Conservation (phyloP, 495 filamentous ascomycete genomes). For the Chaetomidium leptoderma region DNA sequence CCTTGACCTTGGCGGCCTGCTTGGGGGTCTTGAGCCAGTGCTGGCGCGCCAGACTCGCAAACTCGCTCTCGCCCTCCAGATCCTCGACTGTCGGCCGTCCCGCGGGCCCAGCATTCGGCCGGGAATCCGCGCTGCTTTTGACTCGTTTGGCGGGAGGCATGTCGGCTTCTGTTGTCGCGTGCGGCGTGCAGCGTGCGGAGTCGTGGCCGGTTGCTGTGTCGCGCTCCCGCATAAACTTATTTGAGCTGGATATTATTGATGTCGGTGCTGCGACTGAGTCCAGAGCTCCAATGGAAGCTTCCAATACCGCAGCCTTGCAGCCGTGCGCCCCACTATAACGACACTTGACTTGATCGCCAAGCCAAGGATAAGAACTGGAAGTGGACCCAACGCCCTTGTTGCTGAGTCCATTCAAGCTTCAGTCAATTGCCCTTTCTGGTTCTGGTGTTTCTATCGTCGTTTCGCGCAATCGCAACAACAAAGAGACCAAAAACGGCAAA, state of each 20-base stretch:
- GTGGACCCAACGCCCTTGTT: background rate
- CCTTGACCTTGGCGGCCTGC: slow-evolving; percentile 54
- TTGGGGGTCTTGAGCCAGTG: slow-evolving; percentile 72
- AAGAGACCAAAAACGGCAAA: background rate
- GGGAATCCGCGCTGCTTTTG: slow-evolving; percentile 41
- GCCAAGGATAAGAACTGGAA: background rate
- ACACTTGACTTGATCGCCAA: slow-evolving; percentile 7
- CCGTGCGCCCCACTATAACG: slow-evolving; percentile 1
- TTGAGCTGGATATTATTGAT: too few species aligned
- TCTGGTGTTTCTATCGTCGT: background rate
- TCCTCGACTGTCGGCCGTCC: slow-evolving; percentile 41
- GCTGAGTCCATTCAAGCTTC: background rate
- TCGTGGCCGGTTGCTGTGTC: slow-evolving; percentile 10
- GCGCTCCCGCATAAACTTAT: slow-evolving; percentile 18
- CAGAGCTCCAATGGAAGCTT: slow-evolving; percentile 16
- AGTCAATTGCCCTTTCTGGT: background rate
- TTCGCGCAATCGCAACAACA: background rate
- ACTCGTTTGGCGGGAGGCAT: slow-evolving; percentile 50
- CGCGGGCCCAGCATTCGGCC: slow-evolving; percentile 33
- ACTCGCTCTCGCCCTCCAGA: slow-evolving; percentile 71
- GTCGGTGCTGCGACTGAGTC: background rate
- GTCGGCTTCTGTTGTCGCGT: slow-evolving; percentile 21
- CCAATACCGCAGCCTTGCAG: slow-evolving; percentile 10
- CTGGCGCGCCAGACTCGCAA: slow-evolving; percentile 74
- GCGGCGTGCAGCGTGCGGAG: slow-evolving; percentile 11